Base-by-base conservation (phyloP, 2,329 filamentous ascomycete genomes). In the Nothopassalora personata region DNA sequence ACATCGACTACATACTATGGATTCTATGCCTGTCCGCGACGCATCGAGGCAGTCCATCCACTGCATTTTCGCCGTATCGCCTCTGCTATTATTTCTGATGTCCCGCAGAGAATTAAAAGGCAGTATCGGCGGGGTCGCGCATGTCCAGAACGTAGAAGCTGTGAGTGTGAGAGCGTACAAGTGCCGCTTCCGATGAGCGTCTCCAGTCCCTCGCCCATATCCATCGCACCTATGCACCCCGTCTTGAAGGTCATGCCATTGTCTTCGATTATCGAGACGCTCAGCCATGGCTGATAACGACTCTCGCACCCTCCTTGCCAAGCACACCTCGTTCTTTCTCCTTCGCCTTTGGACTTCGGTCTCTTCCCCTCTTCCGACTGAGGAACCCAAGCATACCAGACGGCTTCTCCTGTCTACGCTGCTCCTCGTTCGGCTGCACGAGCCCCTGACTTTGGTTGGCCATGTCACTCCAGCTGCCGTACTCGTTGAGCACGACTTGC, bases 321-420 rank as follows among this genome's bases (percentile, higher is more conserved):
- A 99, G 72, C 7, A 99, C 92, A 59, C 94, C 94, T 57, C 91
- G 84, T 76, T 97, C 72, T 58, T 68, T 66, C 61, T 71, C 92
- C 73, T 91, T 93, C 28, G 92, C 92, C 77, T 96, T 97, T 1
- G 94, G 94, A 72, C 91, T 97, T 74, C 91, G 86, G 57, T 91
- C 91, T 63, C 92, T 82, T 30, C 92, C 91, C 78, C 90, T 96
- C 78, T 96, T 96, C 69, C 92, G 83, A 64, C 84, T 90, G 61
- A 97, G 80, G 73, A 99, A 95, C 1, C 91, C 90, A 65, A 97
- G 87, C 82, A 97, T 93, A 54, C 92, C 90, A 18, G 87, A 86
- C n/a, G 86, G 84, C 64, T 82, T 76, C 60, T 68, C 68, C 19
- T 53, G 48, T 11, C 63, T 56, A 18, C 82, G 78, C 9, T 69